These are phyloP conservation scores for Arachis monticola DNA, from an alignment of 331 rosid species.

Conservation along the genomic window DNA sequence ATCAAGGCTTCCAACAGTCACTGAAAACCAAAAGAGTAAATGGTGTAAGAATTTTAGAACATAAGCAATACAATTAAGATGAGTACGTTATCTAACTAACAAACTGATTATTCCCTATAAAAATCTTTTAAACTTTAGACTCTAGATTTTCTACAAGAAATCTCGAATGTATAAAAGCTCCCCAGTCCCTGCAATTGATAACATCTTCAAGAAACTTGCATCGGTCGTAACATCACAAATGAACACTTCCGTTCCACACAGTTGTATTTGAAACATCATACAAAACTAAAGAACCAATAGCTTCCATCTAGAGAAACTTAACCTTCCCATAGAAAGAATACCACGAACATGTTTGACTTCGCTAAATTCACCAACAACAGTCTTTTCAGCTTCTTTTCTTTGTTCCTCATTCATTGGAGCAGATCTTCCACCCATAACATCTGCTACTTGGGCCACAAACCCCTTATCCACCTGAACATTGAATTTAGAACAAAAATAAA, in stretches of 20 bases:
- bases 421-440: conserved; percentile 70
- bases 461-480: conserved; percentile 83
- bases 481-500: conserved; percentile 10
- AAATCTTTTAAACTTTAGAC: background rate
- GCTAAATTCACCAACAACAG: conserved; percentile 88
- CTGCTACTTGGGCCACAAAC: conserved; percentile 97
- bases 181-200: background rate
- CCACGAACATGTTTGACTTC: conserved; percentile 88
- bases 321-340: conserved; percentile 99
- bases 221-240: conserved; percentile 15
- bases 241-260: background rate
- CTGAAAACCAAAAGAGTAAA: conserved; percentile 29
- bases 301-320: conserved; percentile 27
- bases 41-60: conserved; percentile 4
- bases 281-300: background rate
- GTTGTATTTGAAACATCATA: background rate
- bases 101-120: background rate
- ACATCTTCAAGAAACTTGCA: conserved; percentile 25
- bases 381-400: conserved; percentile 66
- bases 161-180: background rate
- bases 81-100: conserved; percentile 12
- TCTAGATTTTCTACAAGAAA: background rate
- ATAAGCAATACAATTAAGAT: conserved; percentile 20
- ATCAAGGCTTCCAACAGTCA: background rate
- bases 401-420: conserved; percentile 93